Conservation (phyloP, 192 early-diverging fungal species). For the Backusella australiensis region DNA sequence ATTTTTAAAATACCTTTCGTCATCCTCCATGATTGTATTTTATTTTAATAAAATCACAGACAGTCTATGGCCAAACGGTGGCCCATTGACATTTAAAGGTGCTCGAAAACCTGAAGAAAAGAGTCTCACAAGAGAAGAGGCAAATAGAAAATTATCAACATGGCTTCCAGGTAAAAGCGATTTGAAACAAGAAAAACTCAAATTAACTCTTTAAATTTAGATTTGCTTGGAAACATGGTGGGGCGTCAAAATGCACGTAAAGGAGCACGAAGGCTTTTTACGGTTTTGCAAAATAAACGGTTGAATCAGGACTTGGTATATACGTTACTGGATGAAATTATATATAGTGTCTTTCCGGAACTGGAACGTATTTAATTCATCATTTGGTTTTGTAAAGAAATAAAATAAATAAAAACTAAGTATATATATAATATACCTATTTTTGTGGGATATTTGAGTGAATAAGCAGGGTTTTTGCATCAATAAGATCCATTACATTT, state of each 20-base stretch:
- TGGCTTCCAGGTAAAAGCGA: slow-evolving; percentile 50
- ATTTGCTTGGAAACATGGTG: slow-evolving; percentile 74
- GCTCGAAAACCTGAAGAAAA: slow-evolving; percentile 48
- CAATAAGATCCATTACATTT: too few relatives aligned
- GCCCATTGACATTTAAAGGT: slow-evolving; percentile 16
- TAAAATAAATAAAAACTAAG: neutral
- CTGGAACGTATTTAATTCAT: slow-evolving; percentile 21
- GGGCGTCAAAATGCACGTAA: slow-evolving; percentile 77
- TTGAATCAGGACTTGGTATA: slow-evolving; percentile 83
- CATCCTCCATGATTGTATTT: slow-evolving; percentile 42
- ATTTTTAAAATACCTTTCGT: slow-evolving; percentile 33
- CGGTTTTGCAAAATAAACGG: slow-evolving; percentile 69
- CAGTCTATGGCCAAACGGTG: slow-evolving; percentile 57
- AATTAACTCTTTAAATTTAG: slow-evolving; percentile 4
- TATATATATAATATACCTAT: neutral
- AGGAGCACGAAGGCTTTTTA: slow-evolving; percentile 70
- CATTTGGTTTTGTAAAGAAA: neutral
- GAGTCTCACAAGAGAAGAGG: slow-evolving; percentile 41
- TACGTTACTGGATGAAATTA: slow-evolving; percentile 69
- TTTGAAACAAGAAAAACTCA: neutral
- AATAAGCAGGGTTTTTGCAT: neutral
- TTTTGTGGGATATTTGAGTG: neutral
- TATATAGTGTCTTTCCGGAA: slow-evolving; percentile 72
- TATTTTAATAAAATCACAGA: slow-evolving; percentile 41
- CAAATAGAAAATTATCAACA: slow-evolving; percentile 52